A percentile compares a stretch with the other conserved stretches of the same genome.
These are phyloP conservation scores for Apodospora peruviana DNA, from an alignment of 495 filamentous ascomycete genomes.

Conservation along the genomic window DNA sequence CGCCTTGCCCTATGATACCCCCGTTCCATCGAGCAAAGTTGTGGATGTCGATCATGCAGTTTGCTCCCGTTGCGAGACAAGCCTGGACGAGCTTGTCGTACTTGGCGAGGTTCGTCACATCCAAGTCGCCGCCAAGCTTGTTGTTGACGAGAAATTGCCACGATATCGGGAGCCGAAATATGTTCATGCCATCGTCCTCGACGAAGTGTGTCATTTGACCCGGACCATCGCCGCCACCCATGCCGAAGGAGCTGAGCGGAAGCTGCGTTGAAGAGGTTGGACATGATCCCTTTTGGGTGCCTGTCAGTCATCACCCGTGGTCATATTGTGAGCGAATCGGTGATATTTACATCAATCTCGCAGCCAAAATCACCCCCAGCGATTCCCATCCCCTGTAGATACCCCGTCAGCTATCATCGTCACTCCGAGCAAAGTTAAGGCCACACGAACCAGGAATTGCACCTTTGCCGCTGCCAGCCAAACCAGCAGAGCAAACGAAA, in stretches of 20 bases:
- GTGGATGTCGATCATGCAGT: slow-evolving; percentile 54
- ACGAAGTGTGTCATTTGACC: slow-evolving; percentile 50
- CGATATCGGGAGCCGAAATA: slow-evolving; percentile 48
- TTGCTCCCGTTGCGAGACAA: slow-evolving; percentile 49
- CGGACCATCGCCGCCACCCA: slow-evolving; percentile 32
- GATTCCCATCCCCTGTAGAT: slow-evolving; percentile 34
- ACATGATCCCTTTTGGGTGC: slow-evolving; percentile 27
- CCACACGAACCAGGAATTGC: slow-evolving; percentile 25
- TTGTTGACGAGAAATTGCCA: slow-evolving; percentile 51
- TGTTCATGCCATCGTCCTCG: slow-evolving; percentile 42
- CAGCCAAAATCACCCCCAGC: slow-evolving; percentile 49
- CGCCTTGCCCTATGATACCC: slow-evolving; percentile 53
- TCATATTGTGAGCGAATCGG: neutral
- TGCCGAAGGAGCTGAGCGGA: slow-evolving; percentile 17
- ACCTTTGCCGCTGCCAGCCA: slow-evolving; percentile 24
- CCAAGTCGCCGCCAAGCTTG: slow-evolving; percentile 34
- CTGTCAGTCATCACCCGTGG: slow-evolving; percentile 10
- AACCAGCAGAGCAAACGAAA: neutral
- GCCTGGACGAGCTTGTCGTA: slow-evolving; percentile 55
- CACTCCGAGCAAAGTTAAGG: neutral
- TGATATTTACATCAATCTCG: slow-evolving; percentile 33
- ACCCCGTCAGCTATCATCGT: neutral
- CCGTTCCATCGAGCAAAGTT: slow-evolving; percentile 56
- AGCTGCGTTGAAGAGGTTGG: slow-evolving; percentile 24
- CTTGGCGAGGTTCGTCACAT: slow-evolving; percentile 40